Percentiles rank a stretch among this genome's conserved stretches.
Evolutionary conservation across 2,329 filamentous ascomycete species (phyloP).

Genomic region (Clonostachys rhizophaga): DNA sequence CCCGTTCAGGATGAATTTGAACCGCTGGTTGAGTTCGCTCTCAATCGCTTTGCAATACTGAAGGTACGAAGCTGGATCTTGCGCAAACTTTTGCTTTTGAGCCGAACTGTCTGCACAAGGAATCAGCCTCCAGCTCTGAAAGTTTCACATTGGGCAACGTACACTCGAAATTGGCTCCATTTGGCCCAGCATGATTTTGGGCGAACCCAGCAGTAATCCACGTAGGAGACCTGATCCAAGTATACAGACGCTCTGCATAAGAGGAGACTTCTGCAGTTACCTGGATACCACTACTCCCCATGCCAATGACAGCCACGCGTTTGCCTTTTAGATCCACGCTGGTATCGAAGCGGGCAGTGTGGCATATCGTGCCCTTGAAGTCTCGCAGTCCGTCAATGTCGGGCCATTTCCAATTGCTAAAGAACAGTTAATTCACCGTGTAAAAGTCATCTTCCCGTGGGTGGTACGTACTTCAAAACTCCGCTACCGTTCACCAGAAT

Average conservation of each 20-base stretch:
- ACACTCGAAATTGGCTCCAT: slow-evolving; percentile 39
- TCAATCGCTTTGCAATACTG: background rate
- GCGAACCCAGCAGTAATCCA: slow-evolving; percentile 32
- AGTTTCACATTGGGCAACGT: background rate
- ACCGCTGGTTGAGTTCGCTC: background rate
- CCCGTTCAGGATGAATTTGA: background rate
- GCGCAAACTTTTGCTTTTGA: background rate
- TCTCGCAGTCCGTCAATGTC: slow-evolving; percentile 35
- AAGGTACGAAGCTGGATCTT: background rate
- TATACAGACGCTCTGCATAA: slow-evolving; percentile 27
- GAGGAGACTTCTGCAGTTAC: slow-evolving; percentile 29
- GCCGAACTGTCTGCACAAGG: slow-evolving; percentile 13
- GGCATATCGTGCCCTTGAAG: slow-evolving; percentile 43
- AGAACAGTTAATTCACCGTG: too few species aligned
- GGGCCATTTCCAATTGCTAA: slow-evolving; percentile 41
- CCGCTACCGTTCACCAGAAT: slow-evolving; percentile 6
- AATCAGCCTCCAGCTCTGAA: background rate
- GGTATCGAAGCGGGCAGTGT: slow-evolving; percentile 47
- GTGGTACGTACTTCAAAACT: slow-evolving; percentile 5
- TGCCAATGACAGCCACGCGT: slow-evolving; percentile 50
- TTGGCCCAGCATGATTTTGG: slow-evolving; percentile 16
- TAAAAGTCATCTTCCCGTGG: background rate
- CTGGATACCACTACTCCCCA: slow-evolving; percentile 50
- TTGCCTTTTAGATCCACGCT: slow-evolving; percentile 42
- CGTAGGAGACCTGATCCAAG: slow-evolving; percentile 34